These are phyloP conservation scores for Ramaria sp. DNA, from an alignment of 768 basidiomycete genomes.

Conservation along the genomic window DNA sequence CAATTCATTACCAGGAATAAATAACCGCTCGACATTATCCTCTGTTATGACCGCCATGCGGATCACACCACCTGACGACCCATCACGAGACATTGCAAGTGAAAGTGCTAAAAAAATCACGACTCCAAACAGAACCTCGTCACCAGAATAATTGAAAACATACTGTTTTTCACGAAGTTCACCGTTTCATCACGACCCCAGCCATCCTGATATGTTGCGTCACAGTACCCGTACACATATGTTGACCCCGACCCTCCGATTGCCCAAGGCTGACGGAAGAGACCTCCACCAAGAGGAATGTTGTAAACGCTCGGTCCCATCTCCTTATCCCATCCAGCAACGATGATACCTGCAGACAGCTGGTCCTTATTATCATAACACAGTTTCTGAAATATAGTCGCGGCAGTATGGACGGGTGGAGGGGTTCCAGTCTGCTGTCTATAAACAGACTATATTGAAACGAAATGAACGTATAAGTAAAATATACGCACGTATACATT, in stretches of 20 bases:
- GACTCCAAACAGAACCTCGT: neutral
- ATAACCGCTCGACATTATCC: conserved; percentile 82
- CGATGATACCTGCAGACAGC: conserved; percentile 89
- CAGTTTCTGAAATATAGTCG: conserved; percentile 71
- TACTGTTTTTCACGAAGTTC: conserved; percentile 93
- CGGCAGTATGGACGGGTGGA: conserved; percentile 75
- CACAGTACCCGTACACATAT: conserved; percentile 98
- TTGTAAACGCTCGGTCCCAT: conserved; percentile 90
- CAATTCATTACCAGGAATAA: conserved; percentile 83
- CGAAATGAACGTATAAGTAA: neutral
- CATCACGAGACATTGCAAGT: conserved; percentile 95
- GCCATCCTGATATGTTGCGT: conserved; percentile 92
- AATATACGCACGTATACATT: conserved; percentile 47
- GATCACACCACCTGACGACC: conserved; percentile 94
- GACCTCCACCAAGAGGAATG: conserved; percentile 91
- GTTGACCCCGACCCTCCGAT: conserved; percentile 97
- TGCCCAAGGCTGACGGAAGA: conserved; percentile 97
- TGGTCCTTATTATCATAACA: conserved; percentile 93
- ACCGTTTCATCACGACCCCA: conserved; percentile 87
- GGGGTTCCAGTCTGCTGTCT: conserved; percentile 44
- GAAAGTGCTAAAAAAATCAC: conserved; percentile 55
- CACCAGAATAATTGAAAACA: conserved; percentile 21
- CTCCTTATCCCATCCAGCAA: conserved; percentile 95
- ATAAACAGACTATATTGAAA: conserved; percentile 21
- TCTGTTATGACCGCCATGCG: conserved; percentile 96